Base-by-base conservation (phyloP, 306 rosid genomes). In the Vigna unguiculata region DNA sequence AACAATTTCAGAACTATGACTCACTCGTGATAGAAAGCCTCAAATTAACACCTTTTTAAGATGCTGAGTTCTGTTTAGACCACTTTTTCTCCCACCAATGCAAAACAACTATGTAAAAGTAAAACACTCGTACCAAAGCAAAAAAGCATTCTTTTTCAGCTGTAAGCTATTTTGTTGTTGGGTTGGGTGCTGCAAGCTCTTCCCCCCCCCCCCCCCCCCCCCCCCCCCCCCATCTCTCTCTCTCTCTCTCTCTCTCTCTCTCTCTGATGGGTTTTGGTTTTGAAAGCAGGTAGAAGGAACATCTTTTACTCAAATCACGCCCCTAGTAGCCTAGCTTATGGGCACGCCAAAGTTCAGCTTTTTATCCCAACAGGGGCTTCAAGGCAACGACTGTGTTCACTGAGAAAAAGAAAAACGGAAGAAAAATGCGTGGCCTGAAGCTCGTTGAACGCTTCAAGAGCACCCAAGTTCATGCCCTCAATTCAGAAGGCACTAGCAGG, bases 401-500 rank as follows among this genome's bases (percentile, higher is more conserved):
- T 76, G 74, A 32, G 59, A 19, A 43, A 17, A 24, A 25, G 3
- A 53, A 22, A 34, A 36, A 17, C 47, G 21, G 43, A 60, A 81
- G 60, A 80, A 34, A 62, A 36, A 91, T 91, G 97, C 85, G 89
- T 22, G 91, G 83, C 30, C 55, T 86, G 60, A 89, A 86, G 86
- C 74, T 91, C 57, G 74, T 25, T 68, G 97, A 89, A 65, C 83
- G 89, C 43, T 87, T 87, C 76, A 91, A 82, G 75, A 86, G 85
- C 83, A 78, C 88, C 51, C 96, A 91, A 84, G 93, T 91, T 40
- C 89, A 91, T 21, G 91, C 90, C 52, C 58, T 89, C 61, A 53
- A 53, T 19, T 53, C 59, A 53, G 59, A 53, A 20, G 28, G 25
- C 4, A 53, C 59, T 53, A 17, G 19, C 13, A 79, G 73, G 10